These are phyloP conservation scores for Solanum pennellii DNA, from an alignment of 257 asterid genomes.

Conservation along the genomic window DNA sequence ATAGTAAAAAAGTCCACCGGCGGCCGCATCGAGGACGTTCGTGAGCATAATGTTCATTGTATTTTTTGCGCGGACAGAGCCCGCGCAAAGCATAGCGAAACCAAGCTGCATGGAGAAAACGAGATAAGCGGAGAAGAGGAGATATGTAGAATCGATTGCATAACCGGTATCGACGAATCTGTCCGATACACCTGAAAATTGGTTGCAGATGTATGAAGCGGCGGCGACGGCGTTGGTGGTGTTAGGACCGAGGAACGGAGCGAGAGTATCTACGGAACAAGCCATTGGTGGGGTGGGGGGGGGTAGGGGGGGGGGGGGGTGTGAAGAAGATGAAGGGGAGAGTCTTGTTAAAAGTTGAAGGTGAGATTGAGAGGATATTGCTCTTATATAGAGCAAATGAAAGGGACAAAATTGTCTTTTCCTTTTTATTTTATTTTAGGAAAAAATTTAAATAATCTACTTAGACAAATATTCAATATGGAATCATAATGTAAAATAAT, in stretches of 20 bases:
- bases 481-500: too few species aligned
- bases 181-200: constrained; percentile 35
- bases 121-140: constrained; percentile 76
- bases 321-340: not conserved
- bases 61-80: constrained; percentile 85
- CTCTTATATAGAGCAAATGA: constrained; percentile 6
- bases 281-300: not conserved
- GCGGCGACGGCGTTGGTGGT: constrained; percentile 45
- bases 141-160: constrained; percentile 80
- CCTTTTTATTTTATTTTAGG: not conserved
- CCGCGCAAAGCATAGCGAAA: constrained; percentile 95
- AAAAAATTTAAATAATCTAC: not conserved
- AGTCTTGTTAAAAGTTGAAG: not conserved
- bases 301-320: too few species aligned
- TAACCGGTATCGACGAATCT: constrained; percentile 38
- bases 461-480: too few species aligned
- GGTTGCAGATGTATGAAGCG: constrained; percentile 56
- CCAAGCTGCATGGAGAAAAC: constrained; percentile 95
- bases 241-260: constrained; percentile 61
- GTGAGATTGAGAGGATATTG: not conserved
- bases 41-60: constrained; percentile 94
- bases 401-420: constrained; percentile 8
- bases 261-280: constrained; percentile 42
- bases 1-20: constrained; percentile 80
- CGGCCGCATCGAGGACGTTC: constrained; percentile 91